phyloP scores from a whole-genome alignment of 2,329 filamentous ascomycete genomes.

The Trichoderma gracile region DNA sequence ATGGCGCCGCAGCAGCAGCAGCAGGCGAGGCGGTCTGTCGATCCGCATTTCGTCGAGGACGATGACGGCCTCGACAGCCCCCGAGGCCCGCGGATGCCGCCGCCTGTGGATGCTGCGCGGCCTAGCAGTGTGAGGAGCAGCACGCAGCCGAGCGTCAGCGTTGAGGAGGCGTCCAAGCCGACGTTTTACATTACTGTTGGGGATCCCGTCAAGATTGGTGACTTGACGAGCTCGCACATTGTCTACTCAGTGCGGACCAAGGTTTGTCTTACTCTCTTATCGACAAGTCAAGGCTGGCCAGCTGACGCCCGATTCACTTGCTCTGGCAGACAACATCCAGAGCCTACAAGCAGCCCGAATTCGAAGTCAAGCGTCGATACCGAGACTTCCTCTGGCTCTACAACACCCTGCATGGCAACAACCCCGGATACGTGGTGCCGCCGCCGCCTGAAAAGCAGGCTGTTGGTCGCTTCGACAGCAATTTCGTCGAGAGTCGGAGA shows the following conservation, averaged over 20 bases:
- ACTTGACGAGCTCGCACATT: conserved; percentile 94
- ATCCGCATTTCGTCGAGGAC: conserved; percentile 64
- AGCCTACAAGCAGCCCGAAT: conserved; percentile 89
- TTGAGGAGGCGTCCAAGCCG: conserved; percentile 92
- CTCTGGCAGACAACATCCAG: conserved; percentile 81
- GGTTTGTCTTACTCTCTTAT: conserved; percentile 52
- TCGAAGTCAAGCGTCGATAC: conserved; percentile 90
- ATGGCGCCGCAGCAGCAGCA: conserved; percentile 46
- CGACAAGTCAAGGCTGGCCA: too few species aligned
- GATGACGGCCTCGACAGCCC: conserved; percentile 64
- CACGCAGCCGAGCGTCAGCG: conserved; percentile 75
- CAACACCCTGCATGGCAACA: conserved; percentile 89
- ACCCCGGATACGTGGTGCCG: conserved; percentile 90
- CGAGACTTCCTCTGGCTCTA: conserved; percentile 98
- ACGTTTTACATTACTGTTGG: conserved; percentile 88
- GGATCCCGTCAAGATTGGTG: conserved; percentile 96
- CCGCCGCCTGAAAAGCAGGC: conserved; percentile 98
- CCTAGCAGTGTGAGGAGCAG: conserved; percentile 53
- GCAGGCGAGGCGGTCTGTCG: conserved; percentile 49
- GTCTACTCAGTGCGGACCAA: conserved; percentile 95
- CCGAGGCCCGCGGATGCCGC: conserved; percentile 62
- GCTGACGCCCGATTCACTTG: too few species aligned
- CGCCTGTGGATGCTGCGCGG: conserved; percentile 60
- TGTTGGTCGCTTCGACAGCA: conserved; percentile 90
- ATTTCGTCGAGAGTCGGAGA: conserved; percentile 91